Evolutionary conservation across 345 rosid genomes (phyloP).

Genomic region (Eucalyptus leucophloia): DNA sequence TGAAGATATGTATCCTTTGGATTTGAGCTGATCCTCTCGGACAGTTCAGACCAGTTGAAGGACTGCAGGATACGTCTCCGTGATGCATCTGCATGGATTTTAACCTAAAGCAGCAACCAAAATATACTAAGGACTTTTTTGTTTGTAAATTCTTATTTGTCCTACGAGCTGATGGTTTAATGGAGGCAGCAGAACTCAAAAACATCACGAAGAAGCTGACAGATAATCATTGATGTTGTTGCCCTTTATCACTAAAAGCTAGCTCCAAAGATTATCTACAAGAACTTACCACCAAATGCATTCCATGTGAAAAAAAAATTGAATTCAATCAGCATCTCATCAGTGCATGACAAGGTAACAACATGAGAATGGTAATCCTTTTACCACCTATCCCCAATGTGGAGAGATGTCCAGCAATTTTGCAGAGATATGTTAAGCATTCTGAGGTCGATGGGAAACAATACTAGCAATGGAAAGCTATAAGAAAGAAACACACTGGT

Average conservation of each 20-base stretch:
- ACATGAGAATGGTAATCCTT: not conserved
- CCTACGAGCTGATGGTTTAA: not conserved
- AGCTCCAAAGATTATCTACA: not conserved
- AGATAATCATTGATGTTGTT: not conserved
- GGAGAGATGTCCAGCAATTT: not conserved
- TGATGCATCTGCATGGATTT: constrained; percentile 51
- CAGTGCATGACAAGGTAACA: not conserved
- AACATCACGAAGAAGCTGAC: not conserved
- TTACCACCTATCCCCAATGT: not conserved
- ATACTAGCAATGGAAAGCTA: not conserved
- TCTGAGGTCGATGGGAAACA: not conserved
- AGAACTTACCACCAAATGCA: not conserved
- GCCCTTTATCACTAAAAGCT: not conserved
- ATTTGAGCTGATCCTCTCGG: constrained; percentile 38
- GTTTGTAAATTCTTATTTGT: not conserved
- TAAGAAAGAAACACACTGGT: not conserved
- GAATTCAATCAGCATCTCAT: not conserved
- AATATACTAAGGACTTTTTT: not conserved
- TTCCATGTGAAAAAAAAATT: not conserved
- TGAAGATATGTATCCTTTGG: constrained; percentile 58
- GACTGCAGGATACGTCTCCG: constrained; percentile 52
- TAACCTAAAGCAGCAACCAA: constrained; percentile 23
- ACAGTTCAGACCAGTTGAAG: constrained; percentile 60
- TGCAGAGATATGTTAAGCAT: not conserved
- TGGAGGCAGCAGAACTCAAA: not conserved